These are phyloP conservation scores for Primulina eburnea DNA, from an alignment of 257 asterid species.

Conservation along the genomic window DNA sequence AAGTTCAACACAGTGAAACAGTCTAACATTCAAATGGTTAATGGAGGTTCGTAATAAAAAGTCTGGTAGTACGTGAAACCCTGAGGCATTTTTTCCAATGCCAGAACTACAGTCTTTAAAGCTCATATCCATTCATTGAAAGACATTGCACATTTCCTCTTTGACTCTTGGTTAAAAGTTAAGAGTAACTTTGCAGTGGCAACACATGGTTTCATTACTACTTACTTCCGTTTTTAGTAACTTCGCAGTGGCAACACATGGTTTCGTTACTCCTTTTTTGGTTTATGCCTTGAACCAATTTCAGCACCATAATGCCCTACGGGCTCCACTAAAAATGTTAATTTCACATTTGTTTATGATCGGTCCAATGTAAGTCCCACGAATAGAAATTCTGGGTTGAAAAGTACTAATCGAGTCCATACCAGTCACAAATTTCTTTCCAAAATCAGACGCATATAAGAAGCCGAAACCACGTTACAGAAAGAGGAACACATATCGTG, in stretches of 20 bases:
- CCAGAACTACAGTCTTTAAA: not conserved
- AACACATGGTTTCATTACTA: not conserved
- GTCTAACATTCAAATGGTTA: no score
- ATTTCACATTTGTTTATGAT: conserved; percentile 1
- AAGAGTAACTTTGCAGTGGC: not conserved
- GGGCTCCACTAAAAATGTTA: not conserved
- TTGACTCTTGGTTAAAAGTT: conserved; percentile 1
- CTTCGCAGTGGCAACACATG: not conserved
- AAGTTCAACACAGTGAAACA: no score
- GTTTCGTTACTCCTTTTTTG: not conserved
- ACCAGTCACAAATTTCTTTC: conserved; percentile 1
- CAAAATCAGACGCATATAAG: not conserved
- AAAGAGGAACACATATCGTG: not conserved
- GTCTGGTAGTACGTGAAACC: not conserved
- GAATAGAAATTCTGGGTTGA: not conserved
- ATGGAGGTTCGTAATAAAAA: no score
- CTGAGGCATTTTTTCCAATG: not conserved
- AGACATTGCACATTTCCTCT: not conserved
- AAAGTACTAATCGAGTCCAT: not conserved
- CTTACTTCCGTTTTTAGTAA: no score
- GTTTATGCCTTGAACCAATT: not conserved
- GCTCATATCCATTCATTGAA: not conserved
- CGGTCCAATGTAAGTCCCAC: not conserved
- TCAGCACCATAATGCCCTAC: not conserved
- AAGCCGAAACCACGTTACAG: conserved; percentile 15